Evolutionary conservation across 192 early-diverging fungal species (phyloP).

Genomic region (Backusella psychrophila): DNA sequence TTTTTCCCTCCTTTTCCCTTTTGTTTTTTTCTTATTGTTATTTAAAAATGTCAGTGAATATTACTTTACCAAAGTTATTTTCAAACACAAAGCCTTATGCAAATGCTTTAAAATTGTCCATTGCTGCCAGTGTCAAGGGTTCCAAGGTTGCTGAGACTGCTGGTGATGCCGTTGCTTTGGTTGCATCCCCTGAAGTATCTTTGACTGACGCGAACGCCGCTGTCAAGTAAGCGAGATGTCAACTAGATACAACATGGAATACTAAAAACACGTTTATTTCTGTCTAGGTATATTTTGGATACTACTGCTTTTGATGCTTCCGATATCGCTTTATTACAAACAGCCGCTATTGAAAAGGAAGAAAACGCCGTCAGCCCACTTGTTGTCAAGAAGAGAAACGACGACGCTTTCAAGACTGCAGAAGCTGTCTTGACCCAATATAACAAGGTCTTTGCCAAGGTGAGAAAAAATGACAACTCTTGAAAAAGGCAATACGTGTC

Average conservation of each 20-base stretch:
- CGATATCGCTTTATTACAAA: slow-evolving; percentile 4
- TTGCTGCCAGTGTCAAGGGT: slow-evolving; percentile 15
- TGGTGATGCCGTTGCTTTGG: slow-evolving; percentile 14
- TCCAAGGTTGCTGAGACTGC: not conserved
- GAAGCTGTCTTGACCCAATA: slow-evolving; percentile 2
- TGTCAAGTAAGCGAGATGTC: slow-evolving; percentile 14
- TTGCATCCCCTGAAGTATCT: not conserved
- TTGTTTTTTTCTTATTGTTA: not conserved
- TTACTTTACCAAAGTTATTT: slow-evolving; percentile 20
- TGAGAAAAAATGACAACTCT: not conserved
- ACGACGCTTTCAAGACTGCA: slow-evolving; percentile 4
- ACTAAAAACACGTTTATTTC: not conserved
- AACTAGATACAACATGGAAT: not conserved
- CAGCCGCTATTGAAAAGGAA: slow-evolving; percentile 23
- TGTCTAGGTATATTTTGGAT: slow-evolving; percentile 16
- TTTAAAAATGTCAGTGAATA: not conserved
- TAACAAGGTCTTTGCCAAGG: slow-evolving; percentile 15
- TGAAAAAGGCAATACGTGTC: not conserved
- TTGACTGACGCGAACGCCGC: slow-evolving; percentile 23
- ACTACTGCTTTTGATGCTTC: slow-evolving; percentile 8
- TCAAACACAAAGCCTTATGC: slow-evolving; percentile 16
- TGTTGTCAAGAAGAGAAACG: slow-evolving; percentile 21
- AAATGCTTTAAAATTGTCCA: slow-evolving; percentile 19
- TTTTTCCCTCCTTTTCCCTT: slow-evolving; percentile 9
- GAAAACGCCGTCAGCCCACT: slow-evolving; percentile 2